Conservation (phyloP, 169 alveolate genomes). For the Plasmodium gonderi region DNA sequence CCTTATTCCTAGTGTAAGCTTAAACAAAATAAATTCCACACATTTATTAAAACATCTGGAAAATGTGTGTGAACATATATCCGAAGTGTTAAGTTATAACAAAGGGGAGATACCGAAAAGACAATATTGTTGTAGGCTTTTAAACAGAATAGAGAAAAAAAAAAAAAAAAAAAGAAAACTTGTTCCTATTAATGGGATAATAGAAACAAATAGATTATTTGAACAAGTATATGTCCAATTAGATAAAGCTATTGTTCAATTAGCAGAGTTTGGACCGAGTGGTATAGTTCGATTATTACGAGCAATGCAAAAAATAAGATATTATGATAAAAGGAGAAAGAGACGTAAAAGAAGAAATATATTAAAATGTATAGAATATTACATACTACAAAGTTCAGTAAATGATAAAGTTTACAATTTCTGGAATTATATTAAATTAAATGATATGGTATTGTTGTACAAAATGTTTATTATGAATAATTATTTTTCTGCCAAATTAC, state of each 20-base stretch:
- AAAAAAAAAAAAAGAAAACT: neutral
- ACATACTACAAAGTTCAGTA: neutral
- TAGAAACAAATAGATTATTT: slow-evolving; percentile 19
- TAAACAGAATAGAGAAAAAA: neutral
- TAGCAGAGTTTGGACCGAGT: slow-evolving; percentile 58
- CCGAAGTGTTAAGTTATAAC: slow-evolving; percentile 8
- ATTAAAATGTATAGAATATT: slow-evolving; percentile 49
- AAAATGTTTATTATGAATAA: slow-evolving; percentile 42
- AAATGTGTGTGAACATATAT: slow-evolving; percentile 73
- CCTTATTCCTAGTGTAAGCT: slow-evolving; percentile 48
- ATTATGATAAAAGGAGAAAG: slow-evolving; percentile 2
- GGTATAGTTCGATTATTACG: slow-evolving; percentile 40
- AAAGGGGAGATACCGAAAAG: neutral
- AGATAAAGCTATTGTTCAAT: slow-evolving; percentile 39
- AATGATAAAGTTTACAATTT: slow-evolving; percentile 12
- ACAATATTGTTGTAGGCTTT: no score
- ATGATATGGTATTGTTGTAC: slow-evolving; percentile 24
- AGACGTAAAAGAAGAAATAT: neutral
- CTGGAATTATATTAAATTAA: slow-evolving; percentile 33
- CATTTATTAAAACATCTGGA: slow-evolving; percentile 65
- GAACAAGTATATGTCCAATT: slow-evolving; percentile 33
- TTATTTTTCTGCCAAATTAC: slow-evolving; percentile 18
- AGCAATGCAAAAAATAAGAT: slow-evolving; percentile 40
- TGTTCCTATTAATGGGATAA: neutral
- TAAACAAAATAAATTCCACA: slow-evolving; percentile 45